These are phyloP conservation scores for Hanseniaspora pseudoguilliermondii DNA, from an alignment of 805 yeast genomes.

Conservation along the genomic window DNA sequence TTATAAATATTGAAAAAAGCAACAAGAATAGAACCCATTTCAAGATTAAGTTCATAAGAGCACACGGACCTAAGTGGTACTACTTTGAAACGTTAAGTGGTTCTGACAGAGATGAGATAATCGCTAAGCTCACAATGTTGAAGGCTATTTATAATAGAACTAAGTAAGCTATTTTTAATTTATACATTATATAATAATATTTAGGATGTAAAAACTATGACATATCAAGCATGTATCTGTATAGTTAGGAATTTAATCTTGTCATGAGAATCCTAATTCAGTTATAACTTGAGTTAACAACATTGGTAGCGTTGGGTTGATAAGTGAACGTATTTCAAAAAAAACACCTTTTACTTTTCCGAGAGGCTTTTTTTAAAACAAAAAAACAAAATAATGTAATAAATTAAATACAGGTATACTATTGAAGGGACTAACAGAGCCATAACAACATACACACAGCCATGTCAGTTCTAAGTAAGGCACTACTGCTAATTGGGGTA, in stretches of 20 bases:
- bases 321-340: no score
- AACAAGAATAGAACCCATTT: slow-evolving; percentile 64
- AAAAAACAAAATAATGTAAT: no score
- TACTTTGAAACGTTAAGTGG: slow-evolving; percentile 65
- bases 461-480: slow-evolving; percentile 13
- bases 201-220: no score
- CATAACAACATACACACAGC: neutral
- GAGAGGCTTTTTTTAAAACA: no score
- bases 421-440: neutral
- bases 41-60: slow-evolving; percentile 63
- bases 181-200: no score
- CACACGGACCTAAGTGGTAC: slow-evolving; percentile 63
- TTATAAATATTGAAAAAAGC: slow-evolving; percentile 62
- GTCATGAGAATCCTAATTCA: no score
- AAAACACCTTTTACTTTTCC: no score
- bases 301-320: no score
- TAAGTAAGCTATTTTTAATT: slow-evolving; percentile 13
- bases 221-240: no score
- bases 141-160: slow-evolving; percentile 41
- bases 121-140: slow-evolving; percentile 51
- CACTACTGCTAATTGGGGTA: slow-evolving; percentile 10
- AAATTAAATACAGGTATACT: neutral
- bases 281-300: no score
- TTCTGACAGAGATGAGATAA: slow-evolving; percentile 58
- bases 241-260: neutral